Evolutionary conservation across 2,329 filamentous ascomycete genomes (phyloP).

Genomic region (Epichloe gansuensis): DNA sequence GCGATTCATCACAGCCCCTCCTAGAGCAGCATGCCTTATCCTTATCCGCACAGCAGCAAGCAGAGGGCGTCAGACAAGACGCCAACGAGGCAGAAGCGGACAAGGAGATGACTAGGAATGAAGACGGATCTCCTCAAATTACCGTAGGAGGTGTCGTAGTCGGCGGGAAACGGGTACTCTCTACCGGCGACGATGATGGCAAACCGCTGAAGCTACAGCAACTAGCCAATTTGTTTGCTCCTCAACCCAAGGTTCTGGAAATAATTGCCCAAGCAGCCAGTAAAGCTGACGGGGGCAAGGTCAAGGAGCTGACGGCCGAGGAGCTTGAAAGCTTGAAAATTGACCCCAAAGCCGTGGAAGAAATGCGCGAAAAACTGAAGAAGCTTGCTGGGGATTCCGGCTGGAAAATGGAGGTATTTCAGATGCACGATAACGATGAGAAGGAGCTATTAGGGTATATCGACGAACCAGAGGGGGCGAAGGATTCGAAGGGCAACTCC

Average conservation of each 20-base stretch:
- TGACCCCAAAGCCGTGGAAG: constrained; percentile 52
- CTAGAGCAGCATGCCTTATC: constrained; percentile 21
- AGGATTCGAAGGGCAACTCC: constrained; percentile 7
- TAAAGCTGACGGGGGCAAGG: constrained; percentile 46
- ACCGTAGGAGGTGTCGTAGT: constrained; percentile 42
- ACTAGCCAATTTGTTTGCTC: constrained; percentile 16
- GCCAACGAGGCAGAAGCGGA: constrained; percentile 5
- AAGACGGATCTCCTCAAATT: constrained; percentile 17
- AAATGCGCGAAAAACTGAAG: constrained; percentile 54
- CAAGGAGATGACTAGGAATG: constrained; percentile 16
- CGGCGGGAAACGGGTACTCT: constrained; percentile 37
- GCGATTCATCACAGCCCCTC: constrained; percentile 28
- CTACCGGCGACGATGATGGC: constrained; percentile 32
- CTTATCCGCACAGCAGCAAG: constrained; percentile 20
- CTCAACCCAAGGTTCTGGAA: constrained; percentile 15
- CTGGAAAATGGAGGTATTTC: constrained; percentile 73
- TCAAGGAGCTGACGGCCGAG: constrained; percentile 48
- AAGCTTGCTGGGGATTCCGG: constrained; percentile 55
- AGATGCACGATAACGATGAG: constrained; percentile 42
- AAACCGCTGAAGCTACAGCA: constrained; percentile 30
- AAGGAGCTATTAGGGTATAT: constrained; percentile 58
- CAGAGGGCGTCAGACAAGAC: constrained; percentile 6
- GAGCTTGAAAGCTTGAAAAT: constrained; percentile 58
- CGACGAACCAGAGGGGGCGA: constrained; percentile 26
- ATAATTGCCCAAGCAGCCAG: constrained; percentile 32